These are phyloP conservation scores for Myxozyma geophila DNA, from an alignment of 805 yeast genomes.

Conservation along the genomic window DNA sequence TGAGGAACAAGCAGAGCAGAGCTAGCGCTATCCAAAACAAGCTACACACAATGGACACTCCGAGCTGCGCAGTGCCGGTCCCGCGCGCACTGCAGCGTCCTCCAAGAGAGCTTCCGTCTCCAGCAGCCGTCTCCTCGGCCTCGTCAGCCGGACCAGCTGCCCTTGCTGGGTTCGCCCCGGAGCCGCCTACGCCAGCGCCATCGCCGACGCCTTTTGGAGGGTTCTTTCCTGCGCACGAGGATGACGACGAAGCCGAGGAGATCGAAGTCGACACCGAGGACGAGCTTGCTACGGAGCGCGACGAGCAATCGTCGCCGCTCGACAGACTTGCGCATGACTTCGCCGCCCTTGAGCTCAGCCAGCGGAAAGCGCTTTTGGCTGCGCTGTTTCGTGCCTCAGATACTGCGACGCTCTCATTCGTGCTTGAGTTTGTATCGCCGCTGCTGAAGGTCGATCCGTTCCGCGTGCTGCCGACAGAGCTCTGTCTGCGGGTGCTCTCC, in stretches of 20 bases:
- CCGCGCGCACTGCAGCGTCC: slow-evolving; percentile 13
- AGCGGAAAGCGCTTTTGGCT: slow-evolving; percentile 30
- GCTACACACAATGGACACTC: background rate
- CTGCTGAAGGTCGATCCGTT: slow-evolving; percentile 50
- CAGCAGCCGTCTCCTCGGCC: background rate
- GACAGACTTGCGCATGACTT: slow-evolving; percentile 26
- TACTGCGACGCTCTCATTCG: slow-evolving; percentile 30
- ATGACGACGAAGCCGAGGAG: background rate
- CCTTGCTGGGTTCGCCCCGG: slow-evolving; percentile 13
- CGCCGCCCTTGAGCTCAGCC: slow-evolving; percentile 15
- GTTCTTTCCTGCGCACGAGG: slow-evolving; percentile 4
- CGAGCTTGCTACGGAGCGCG: background rate
- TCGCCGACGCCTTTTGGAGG: slow-evolving; percentile 31
- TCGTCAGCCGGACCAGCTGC: background rate
- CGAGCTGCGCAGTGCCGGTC: background rate
- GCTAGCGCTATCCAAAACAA: too few relatives aligned
- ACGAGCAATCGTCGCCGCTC: slow-evolving; percentile 8
- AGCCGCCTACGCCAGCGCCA: slow-evolving; percentile 37
- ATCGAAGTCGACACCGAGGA: background rate
- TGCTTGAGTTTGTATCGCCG: slow-evolving; percentile 44
- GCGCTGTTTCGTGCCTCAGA: slow-evolving; percentile 36
- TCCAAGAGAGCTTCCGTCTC: slow-evolving; percentile 2
- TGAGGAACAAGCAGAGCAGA: too few relatives aligned
- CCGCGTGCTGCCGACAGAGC: slow-evolving; percentile 70
- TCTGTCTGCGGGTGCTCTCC: slow-evolving; percentile 79